A percentile compares a stretch with the other conserved stretches of the same genome.
phyloP scores from a whole-genome alignment of 805 yeast species.

The Pichia exigua region DNA sequence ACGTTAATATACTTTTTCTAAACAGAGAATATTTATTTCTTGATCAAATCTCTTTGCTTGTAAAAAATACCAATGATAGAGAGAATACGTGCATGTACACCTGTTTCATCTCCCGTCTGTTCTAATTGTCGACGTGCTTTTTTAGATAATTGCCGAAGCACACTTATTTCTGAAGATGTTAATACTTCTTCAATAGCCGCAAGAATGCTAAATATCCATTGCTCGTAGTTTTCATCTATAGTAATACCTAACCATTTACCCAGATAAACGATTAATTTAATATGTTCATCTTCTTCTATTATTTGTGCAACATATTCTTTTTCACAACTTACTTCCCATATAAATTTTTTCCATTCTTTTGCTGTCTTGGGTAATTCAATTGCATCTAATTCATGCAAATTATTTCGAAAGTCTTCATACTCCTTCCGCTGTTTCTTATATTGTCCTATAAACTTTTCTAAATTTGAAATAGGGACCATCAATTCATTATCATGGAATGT shows the following conservation, averaged over 20 bases:
- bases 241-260: constrained; percentile 35
- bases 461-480: background rate
- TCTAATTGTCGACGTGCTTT: constrained; percentile 25
- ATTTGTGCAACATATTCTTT: constrained; percentile 23
- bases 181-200: constrained; percentile 32
- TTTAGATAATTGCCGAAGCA: constrained; percentile 35
- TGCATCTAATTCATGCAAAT: constrained; percentile 21
- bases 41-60: constrained; percentile 9
- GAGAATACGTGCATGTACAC: background rate
- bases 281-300: constrained; percentile 29
- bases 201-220: constrained; percentile 36
- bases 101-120: background rate
- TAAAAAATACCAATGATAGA: constrained; percentile 8
- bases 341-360: constrained; percentile 36
- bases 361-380: constrained; percentile 31
- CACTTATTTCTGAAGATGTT: constrained; percentile 32
- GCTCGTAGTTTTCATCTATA: constrained; percentile 21
- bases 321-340: constrained; percentile 30
- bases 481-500: background rate
- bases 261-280: constrained; percentile 34
- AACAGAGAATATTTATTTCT: background rate
- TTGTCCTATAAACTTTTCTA: constrained; percentile 11
- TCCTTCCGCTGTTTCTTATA: constrained; percentile 13
- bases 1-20: too few relatives aligned
- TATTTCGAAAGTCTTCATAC: constrained; percentile 16